Percentiles rank a stretch among this genome's conserved stretches.
phyloP scores from a whole-genome alignment of 345 rosid species.

The Gossypium raimondii region DNA sequence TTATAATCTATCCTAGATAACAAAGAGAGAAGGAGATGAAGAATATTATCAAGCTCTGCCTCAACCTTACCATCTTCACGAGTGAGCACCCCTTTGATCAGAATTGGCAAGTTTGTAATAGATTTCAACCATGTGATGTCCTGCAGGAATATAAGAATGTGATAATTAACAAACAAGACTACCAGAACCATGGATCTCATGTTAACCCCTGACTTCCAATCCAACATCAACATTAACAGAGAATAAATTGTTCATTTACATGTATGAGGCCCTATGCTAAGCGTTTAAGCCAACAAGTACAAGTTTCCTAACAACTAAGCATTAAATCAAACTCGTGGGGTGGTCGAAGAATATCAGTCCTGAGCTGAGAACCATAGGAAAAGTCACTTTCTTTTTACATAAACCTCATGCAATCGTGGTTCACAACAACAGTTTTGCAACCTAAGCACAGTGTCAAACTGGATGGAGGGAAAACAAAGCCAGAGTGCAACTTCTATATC shows the following conservation, averaged over 20 bases:
- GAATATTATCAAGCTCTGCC: not conserved
- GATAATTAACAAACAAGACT: not conserved
- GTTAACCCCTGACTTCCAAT: not conserved
- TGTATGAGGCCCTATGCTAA: not conserved
- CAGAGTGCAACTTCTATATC: not conserved
- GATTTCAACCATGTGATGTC: slow-evolving; percentile 77
- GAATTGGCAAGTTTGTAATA: slow-evolving; percentile 65
- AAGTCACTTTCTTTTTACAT: not conserved
- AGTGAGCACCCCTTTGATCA: slow-evolving; percentile 82
- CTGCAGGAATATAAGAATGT: slow-evolving; percentile 31
- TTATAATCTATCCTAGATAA: not conserved
- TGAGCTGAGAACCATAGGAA: not conserved
- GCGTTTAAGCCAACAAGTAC: not conserved
- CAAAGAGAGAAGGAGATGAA: not conserved
- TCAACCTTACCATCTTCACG: slow-evolving; percentile 63
- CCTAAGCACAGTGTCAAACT: not conserved
- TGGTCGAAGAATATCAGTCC: not conserved
- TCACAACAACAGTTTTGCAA: not conserved
- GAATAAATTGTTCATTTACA: not conserved
- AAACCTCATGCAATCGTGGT: not conserved
- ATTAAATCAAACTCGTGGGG: not conserved
- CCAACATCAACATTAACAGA: not conserved
- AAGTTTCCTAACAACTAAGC: not conserved
- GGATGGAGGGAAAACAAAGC: not conserved
- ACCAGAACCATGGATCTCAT: not conserved